These are phyloP conservation scores for Sporothrix pallida DNA, from an alignment of 2,329 filamentous ascomycete species.

Conservation along the genomic window DNA sequence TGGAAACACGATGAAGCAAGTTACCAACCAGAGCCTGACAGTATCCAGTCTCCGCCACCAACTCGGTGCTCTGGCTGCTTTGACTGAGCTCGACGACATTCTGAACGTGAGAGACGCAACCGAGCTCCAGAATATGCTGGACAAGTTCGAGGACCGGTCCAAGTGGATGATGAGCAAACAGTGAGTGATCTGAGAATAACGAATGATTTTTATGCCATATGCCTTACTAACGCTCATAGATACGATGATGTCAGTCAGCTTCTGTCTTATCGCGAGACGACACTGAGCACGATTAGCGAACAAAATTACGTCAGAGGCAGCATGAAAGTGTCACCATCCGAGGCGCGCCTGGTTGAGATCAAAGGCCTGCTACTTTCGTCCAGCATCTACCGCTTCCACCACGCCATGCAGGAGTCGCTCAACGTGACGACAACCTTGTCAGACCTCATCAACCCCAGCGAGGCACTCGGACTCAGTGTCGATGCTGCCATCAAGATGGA, in stretches of 20 bases:
- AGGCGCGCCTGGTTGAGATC: constrained; percentile 74
- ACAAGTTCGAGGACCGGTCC: constrained; percentile 67
- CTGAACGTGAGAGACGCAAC: constrained; percentile 64
- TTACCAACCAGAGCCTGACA: constrained; percentile 57
- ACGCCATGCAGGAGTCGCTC: constrained; percentile 82
- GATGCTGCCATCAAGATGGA: constrained; percentile 80
- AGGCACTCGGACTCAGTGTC: constrained; percentile 73
- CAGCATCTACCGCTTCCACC: constrained; percentile 76
- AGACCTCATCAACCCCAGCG: constrained; percentile 73
- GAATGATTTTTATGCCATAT: too few relatives aligned
- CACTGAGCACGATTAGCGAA: constrained; percentile 78
- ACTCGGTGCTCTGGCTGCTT: constrained; percentile 68
- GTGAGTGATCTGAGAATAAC: constrained; percentile 43
- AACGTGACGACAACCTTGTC: constrained; percentile 84
- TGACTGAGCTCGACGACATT: constrained; percentile 83
- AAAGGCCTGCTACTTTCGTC: constrained; percentile 78
- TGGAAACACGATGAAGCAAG: constrained; percentile 62
- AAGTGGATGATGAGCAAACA: constrained; percentile 75
- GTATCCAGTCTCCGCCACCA: constrained; percentile 60
- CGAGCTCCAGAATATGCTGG: constrained; percentile 67
- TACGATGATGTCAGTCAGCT: constrained; percentile 78
- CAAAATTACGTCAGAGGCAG: constrained; percentile 67
- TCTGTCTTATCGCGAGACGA: constrained; percentile 80
- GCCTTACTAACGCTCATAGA: not conserved
- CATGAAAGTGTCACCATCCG: constrained; percentile 64